Evolutionary conservation across 2,329 filamentous ascomycete genomes (phyloP), one percentile per base, ranked within the genome.

Genomic region (Colletotrichum filicis): DNA sequence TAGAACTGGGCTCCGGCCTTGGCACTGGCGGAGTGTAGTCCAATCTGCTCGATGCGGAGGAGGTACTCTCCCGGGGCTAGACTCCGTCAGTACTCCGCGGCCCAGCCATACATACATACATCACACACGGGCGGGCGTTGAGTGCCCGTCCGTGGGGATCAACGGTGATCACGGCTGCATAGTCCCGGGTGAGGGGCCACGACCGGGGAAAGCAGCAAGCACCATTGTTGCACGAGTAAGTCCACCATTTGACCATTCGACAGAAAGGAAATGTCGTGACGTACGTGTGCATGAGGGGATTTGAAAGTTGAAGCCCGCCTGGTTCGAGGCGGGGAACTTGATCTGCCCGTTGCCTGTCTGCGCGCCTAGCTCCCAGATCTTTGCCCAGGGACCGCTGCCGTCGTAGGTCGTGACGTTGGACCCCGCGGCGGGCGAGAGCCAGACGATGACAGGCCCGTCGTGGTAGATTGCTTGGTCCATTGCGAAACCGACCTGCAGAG

Each of bases 11-110:
- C 82, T 37, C 81, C 81, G 61, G 77, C 76, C 64, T 77, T 74
- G 59, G 61, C 56, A n/a, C 80, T 74, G 19, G 82, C 81, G 1
- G 74, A 76, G 72, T 83, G 82, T 6, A 83, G 78, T 42, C 78
- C 82, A 4, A 83, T 72, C 70, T 83, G 82, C 76, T 83, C 82
- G 19, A 79, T 81, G 19, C 82, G 81, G 74, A 83, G 77, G 53
- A 81, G 79, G 71, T 81, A 81, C 42, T 80, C 79, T 24, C 79
- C 79, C 22, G 70, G 66, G 42, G 70, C 70, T 73, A 6, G 6
- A 5, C 9, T 24, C 30, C 19, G 30, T 16, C 55, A 37, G 32
- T 8, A 24, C 65, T 24, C 42, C 42, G 57, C 42, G 57, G 57
- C 30, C 62, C 46, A 28, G 6, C 11, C 16, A 52, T 19, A 19